These are phyloP conservation scores for Arachis hypogaea DNA, from an alignment of 306 rosid species.

Conservation along the genomic window DNA sequence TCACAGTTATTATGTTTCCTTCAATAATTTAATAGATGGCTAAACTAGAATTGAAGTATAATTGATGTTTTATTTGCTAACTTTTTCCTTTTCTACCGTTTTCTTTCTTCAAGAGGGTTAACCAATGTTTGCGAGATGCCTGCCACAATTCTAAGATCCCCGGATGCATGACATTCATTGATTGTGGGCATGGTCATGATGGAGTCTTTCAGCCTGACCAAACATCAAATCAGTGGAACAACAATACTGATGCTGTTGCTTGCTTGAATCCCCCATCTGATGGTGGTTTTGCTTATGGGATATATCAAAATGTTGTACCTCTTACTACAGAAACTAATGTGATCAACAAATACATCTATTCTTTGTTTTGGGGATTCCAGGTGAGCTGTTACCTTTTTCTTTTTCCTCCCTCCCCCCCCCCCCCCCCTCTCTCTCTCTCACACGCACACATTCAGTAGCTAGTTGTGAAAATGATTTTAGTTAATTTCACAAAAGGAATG, in stretches of 20 bases:
- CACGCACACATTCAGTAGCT: not conserved
- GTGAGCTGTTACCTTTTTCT: constrained; percentile 14
- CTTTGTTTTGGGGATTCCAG: constrained; percentile 49
- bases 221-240: constrained; percentile 29
- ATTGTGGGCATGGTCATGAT: constrained; percentile 61
- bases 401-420: no score
- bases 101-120: constrained; percentile 65
- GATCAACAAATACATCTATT: constrained; percentile 40
- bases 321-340: constrained; percentile 33
- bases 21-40: constrained; percentile 23
- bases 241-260: constrained; percentile 31
- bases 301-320: constrained; percentile 29
- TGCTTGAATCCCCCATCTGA: constrained; percentile 46
- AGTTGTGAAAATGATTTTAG: not conserved
- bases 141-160: constrained; percentile 16
- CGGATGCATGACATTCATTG: constrained; percentile 52
- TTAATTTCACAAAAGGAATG: not conserved
- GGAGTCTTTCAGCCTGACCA: not conserved
- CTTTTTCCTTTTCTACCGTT: constrained; percentile 9
- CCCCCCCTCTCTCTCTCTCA: no score
- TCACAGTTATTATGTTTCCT: not conserved
- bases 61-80: constrained; percentile 28
- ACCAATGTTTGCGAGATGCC: constrained; percentile 70
- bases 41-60: not conserved
- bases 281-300: constrained; percentile 38